Percentiles rank a stretch among this genome's conserved stretches.
phyloP scores from a whole-genome alignment of 2,329 filamentous ascomycete species.

The Eurotiales sp. region DNA sequence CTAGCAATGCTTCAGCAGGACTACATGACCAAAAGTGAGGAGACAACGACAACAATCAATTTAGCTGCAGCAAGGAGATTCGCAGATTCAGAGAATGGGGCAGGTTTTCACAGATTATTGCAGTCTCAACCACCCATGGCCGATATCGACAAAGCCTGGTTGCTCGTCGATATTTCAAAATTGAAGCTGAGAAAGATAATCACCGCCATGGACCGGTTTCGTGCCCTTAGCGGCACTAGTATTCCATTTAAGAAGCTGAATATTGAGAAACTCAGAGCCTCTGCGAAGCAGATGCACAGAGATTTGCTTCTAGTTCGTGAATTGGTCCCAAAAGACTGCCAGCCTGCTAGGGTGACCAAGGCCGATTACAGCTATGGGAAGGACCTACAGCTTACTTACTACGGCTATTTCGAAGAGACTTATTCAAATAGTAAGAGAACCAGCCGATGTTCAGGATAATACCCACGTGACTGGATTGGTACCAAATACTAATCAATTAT shows the following conservation, averaged over 20 bases:
- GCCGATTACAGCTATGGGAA: neutral
- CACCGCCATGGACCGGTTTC: neutral
- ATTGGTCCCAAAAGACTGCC: neutral
- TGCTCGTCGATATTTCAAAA: neutral
- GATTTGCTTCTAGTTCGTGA: neutral
- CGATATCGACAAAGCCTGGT: neutral
- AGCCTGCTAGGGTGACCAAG: neutral
- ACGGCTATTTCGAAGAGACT: neutral
- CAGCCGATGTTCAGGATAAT: no score
- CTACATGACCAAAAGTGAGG: neutral
- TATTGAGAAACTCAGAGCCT: neutral
- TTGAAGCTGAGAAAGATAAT: neutral
- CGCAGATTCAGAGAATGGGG: neutral
- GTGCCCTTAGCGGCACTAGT: neutral
- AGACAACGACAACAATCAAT: neutral
- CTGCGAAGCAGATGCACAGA: conserved; percentile 1
- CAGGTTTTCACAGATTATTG: neutral
- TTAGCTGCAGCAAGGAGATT: neutral
- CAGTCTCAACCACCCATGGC: neutral
- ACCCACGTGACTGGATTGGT: no score
- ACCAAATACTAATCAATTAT: neutral
- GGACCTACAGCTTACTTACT: neutral
- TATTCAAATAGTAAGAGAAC: neutral
- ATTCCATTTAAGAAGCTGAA: neutral
- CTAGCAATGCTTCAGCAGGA: conserved; percentile 1